A percentile compares a stretch with the other conserved stretches of the same genome.
These are phyloP conservation scores for Cadophora gregata DNA, from an alignment of 2,329 filamentous ascomycete genomes.

Conservation along the genomic window DNA sequence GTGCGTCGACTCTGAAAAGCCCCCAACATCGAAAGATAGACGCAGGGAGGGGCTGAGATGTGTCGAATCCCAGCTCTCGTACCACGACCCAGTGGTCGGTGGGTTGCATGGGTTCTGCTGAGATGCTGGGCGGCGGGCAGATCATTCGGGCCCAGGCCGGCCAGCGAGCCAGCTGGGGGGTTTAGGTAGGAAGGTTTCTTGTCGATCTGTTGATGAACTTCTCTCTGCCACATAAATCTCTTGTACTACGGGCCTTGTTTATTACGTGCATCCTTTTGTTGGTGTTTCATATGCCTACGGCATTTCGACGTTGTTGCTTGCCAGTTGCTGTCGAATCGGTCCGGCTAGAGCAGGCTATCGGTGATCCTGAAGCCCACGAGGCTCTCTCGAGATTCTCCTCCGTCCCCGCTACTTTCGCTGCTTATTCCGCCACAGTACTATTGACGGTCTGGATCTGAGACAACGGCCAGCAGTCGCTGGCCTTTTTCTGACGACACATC, in stretches of 20 bases:
- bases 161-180: slow-evolving; percentile 13
- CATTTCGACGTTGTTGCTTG: neutral
- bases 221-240: too few relatives aligned
- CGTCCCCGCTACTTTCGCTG: slow-evolving; percentile 6
- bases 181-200: slow-evolving; percentile 18
- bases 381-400: slow-evolving; percentile 9
- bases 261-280: slow-evolving; percentile 5
- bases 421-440: slow-evolving; percentile 8
- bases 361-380: slow-evolving; percentile 15
- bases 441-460: slow-evolving; percentile 6
- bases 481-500: neutral
- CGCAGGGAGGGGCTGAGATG: slow-evolving; percentile 15
- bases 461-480: slow-evolving; percentile 1
- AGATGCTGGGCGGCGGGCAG: slow-evolving; percentile 14
- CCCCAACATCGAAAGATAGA: neutral
- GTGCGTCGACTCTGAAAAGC: neutral
- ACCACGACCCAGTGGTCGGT: slow-evolving; percentile 2
- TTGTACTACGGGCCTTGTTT: neutral
- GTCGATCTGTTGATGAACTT: slow-evolving; percentile 29
- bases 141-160: slow-evolving; percentile 15
- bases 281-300: neutral
- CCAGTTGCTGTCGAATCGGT: neutral
- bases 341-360: neutral
- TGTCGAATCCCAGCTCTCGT: slow-evolving; percentile 4
- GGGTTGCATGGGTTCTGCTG: neutral